These are phyloP conservation scores for Cladosporium sp. DNA, from an alignment of 2,329 filamentous ascomycete genomes.

Conservation along the genomic window DNA sequence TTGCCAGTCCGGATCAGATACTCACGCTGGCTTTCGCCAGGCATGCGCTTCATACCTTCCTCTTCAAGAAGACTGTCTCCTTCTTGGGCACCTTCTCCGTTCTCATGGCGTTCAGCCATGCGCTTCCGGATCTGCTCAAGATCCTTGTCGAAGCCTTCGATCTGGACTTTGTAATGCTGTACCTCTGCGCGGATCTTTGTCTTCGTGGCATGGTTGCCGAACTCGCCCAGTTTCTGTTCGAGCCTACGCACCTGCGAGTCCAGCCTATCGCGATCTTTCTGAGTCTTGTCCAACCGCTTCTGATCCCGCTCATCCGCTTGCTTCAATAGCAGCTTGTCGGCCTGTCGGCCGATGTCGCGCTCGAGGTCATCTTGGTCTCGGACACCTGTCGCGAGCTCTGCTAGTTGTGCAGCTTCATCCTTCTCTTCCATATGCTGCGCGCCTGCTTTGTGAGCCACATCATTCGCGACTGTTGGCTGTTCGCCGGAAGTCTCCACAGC, in stretches of 20 bases:
- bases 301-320: slow-evolving; percentile 62
- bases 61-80: slow-evolving; percentile 32
- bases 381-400: slow-evolving; percentile 43
- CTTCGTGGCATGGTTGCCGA: slow-evolving; percentile 52
- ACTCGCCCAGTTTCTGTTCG: slow-evolving; percentile 53
- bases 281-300: slow-evolving; percentile 58
- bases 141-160: slow-evolving; percentile 64
- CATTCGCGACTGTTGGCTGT: too few species aligned
- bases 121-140: slow-evolving; percentile 75
- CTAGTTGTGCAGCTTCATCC: slow-evolving; percentile 38
- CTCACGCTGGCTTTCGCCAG: slow-evolving; percentile 79
- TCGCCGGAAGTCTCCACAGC: too few species aligned
- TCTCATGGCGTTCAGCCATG: slow-evolving; percentile 68
- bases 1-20: slow-evolving; percentile 94
- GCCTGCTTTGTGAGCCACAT: too few species aligned
- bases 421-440: too few species aligned
- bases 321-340: slow-evolving; percentile 56
- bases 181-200: slow-evolving; percentile 63
- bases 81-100: slow-evolving; percentile 44
- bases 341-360: slow-evolving; percentile 71
- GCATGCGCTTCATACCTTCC: slow-evolving; percentile 56
- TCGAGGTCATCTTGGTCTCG: slow-evolving; percentile 88
- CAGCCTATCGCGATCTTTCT: slow-evolving; percentile 53
- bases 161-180: slow-evolving; percentile 59
- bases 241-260: slow-evolving; percentile 60